These are phyloP conservation scores for Colletotrichum aenigma DNA, from an alignment of 2,329 filamentous ascomycete genomes.

Conservation along the genomic window DNA sequence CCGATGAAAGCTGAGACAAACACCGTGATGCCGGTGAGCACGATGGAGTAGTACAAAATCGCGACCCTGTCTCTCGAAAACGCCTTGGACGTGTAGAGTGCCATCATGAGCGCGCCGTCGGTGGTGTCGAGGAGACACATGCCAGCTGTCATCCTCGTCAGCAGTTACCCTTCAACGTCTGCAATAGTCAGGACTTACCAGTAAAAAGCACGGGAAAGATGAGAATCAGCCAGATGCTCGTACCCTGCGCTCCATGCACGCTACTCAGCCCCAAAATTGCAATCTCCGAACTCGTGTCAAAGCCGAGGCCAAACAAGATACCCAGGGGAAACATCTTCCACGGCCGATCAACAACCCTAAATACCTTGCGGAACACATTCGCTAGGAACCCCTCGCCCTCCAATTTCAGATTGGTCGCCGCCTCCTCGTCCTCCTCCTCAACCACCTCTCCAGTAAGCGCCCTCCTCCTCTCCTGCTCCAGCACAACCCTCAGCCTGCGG, in stretches of 20 bases:
- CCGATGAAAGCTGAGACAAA: conserved; percentile 86
- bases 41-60: conserved; percentile 91
- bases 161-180: not conserved
- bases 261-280: conserved; percentile 89
- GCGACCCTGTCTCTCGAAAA: conserved; percentile 84
- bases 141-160: conserved; percentile 58
- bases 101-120: conserved; percentile 95
- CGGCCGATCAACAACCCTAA: conserved; percentile 73
- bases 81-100: conserved; percentile 81
- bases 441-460: conserved; percentile 26
- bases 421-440: conserved; percentile 28
- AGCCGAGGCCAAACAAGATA: conserved; percentile 87
- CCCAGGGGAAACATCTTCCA: conserved; percentile 98
- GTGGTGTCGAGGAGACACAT: conserved; percentile 96
- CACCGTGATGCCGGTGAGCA: conserved; percentile 83
- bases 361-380: conserved; percentile 73
- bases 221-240: conserved; percentile 90
- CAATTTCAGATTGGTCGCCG: conserved; percentile 64
- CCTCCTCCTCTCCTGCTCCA: conserved; percentile 44
- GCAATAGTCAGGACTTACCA: conserved; percentile 46
- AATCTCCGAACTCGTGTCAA: conserved; percentile 95
- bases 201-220: conserved; percentile 93
- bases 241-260: conserved; percentile 84
- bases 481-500: conserved; percentile 66
- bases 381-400: conserved; percentile 81